Evolutionary conservation across 2,329 filamentous ascomycete genomes (phyloP).

Genomic region (Hymenoscyphus repandus): DNA sequence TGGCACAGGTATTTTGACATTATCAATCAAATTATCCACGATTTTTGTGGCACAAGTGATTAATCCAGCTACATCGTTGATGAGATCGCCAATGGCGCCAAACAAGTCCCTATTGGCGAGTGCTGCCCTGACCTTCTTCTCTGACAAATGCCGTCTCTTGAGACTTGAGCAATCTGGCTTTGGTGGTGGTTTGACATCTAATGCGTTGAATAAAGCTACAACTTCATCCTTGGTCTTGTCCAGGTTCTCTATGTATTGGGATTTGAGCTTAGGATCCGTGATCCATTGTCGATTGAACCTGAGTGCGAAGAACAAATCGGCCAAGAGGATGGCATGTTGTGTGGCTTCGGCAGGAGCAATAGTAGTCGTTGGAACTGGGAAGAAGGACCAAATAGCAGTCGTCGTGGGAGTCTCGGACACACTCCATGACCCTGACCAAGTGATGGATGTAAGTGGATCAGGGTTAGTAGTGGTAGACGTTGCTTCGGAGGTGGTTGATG

Average conservation of each 20-base stretch:
- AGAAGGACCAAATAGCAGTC: neutral
- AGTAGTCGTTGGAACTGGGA: conserved; percentile 3
- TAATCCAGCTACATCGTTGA: conserved; percentile 8
- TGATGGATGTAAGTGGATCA: neutral
- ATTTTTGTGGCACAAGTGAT: conserved; percentile 11
- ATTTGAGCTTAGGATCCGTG: conserved; percentile 7
- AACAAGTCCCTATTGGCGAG: conserved; percentile 8
- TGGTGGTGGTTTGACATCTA: conserved; percentile 1
- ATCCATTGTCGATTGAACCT: conserved; percentile 8
- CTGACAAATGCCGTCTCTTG: conserved; percentile 9
- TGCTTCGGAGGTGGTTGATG: neutral
- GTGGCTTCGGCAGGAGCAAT: conserved; percentile 4
- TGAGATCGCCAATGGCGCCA: neutral
- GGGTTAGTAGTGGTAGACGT: neutral
- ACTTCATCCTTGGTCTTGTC: conserved; percentile 3
- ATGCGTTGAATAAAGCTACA: conserved; percentile 2
- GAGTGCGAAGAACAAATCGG: conserved; percentile 5
- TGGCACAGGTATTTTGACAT: conserved; percentile 4
- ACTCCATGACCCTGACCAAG: conserved; percentile 1
- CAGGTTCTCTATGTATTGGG: conserved; percentile 6
- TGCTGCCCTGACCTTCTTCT: conserved; percentile 8
- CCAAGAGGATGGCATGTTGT: conserved; percentile 4
- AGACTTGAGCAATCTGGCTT: conserved; percentile 5
- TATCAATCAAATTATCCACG: conserved; percentile 8
- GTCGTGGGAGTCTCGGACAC: neutral